Conservation (phyloP, 768 basidiomycete species). For the Leucosporidium scottii region DNA sequence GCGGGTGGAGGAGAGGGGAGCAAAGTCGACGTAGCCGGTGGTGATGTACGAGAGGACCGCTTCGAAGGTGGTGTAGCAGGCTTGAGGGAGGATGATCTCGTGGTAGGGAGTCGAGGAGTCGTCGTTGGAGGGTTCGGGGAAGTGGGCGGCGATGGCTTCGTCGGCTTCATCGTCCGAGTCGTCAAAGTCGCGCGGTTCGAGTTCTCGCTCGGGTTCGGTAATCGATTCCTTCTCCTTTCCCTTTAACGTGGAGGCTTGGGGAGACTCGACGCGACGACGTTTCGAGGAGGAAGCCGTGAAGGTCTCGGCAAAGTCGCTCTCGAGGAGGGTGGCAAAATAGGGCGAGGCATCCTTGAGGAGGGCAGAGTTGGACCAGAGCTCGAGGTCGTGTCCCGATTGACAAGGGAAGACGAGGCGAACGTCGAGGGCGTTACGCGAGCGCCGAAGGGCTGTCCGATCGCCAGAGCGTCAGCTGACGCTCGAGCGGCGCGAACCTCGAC, state of each 20-base stretch:
- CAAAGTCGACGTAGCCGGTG: conserved; percentile 4
- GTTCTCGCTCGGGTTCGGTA: not conserved
- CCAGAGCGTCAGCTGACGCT: no score
- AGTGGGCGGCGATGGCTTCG: not conserved
- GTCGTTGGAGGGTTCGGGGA: not conserved
- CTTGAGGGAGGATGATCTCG: not conserved
- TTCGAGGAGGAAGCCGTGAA: not conserved
- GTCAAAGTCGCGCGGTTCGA: not conserved
- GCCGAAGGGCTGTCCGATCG: no score
- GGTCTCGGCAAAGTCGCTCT: not conserved
- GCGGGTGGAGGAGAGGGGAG: conserved; percentile 1
- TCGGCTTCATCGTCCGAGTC: conserved; percentile 21
- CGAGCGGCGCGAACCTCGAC: no score
- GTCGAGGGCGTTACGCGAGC: not conserved
- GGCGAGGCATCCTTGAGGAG: not conserved
- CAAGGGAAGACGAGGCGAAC: conserved; percentile 11
- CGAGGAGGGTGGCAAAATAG: conserved; percentile 7
- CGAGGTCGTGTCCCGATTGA: not conserved
- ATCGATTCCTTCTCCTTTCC: not conserved
- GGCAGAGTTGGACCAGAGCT: conserved; percentile 10
- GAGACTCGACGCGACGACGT: not conserved
- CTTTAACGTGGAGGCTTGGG: not conserved
- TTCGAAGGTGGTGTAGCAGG: conserved; percentile 8
- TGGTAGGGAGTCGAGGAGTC: not conserved
- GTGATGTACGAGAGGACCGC: conserved; percentile 10